phyloP scores from a whole-genome alignment of 2,329 filamentous ascomycete genomes.

The Clarireedia paspali region DNA sequence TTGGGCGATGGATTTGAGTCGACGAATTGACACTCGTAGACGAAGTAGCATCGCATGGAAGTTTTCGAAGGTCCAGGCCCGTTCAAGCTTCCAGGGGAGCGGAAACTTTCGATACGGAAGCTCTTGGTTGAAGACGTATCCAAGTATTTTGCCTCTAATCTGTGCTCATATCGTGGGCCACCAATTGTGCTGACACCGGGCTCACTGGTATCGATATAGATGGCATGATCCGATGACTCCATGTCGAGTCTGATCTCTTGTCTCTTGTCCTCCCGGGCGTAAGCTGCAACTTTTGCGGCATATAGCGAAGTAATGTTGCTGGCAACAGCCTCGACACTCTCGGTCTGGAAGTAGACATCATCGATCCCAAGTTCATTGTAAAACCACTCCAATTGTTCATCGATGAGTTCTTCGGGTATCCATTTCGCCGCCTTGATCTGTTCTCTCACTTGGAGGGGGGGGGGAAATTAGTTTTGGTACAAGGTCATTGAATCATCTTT shows the following conservation, averaged over 20 bases:
- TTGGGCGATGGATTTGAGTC: conserved; percentile 64
- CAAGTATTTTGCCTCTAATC: conserved; percentile 92
- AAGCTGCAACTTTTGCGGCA: conserved; percentile 91
- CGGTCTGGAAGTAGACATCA: conserved; percentile 95
- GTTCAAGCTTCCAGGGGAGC: conserved; percentile 76
- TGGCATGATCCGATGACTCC: conserved; percentile 88
- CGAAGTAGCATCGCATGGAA: conserved; percentile 93
- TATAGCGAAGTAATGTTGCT: conserved; percentile 95
- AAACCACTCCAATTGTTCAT: conserved; percentile 89
- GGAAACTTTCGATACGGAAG: conserved; percentile 96
- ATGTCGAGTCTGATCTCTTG: conserved; percentile 94
- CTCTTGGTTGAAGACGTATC: conserved; percentile 63
- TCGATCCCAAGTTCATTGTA: conserved; percentile 97
- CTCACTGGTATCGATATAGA: conserved; percentile 96
- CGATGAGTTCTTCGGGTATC: conserved; percentile 76
- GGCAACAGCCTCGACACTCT: conserved; percentile 77
- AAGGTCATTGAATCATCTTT: background rate
- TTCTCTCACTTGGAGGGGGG: conserved; percentile 46
- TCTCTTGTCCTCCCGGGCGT: conserved; percentile 85
- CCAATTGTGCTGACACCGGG: conserved; percentile 69
- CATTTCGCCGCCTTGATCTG: conserved; percentile 70
- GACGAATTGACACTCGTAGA: conserved; percentile 91
- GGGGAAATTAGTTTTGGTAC: conserved; percentile 9
- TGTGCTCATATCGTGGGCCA: conserved; percentile 87
- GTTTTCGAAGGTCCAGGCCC: conserved; percentile 59